These are phyloP conservation scores for Chrysosporium queenslandicum DNA, from an alignment of 2,329 filamentous ascomycete genomes.

Conservation along the genomic window DNA sequence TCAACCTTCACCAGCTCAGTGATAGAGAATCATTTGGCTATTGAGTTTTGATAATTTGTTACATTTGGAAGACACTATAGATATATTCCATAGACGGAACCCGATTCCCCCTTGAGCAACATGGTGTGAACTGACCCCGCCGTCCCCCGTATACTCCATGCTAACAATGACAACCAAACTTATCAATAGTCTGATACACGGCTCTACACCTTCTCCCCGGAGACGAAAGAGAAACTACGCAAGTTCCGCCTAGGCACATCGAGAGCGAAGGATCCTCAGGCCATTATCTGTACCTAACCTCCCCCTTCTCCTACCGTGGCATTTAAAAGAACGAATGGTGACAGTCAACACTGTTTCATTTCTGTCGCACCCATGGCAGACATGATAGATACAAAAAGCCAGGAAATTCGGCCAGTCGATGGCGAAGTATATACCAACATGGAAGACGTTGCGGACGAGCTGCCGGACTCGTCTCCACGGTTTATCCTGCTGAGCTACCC, in stretches of 20 bases:
- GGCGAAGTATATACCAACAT: conserved; percentile 74
- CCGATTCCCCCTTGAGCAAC: no score
- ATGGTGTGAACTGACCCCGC: not conserved
- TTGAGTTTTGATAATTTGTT: not conserved
- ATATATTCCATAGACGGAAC: no score
- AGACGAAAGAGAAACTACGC: conserved; percentile 79
- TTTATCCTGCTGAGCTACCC: conserved; percentile 89
- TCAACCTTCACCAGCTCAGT: not conserved
- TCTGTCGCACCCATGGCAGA: conserved; percentile 46
- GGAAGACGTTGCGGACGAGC: conserved; percentile 70
- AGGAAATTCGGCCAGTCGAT: conserved; percentile 79
- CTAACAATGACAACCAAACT: not conserved
- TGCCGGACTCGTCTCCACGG: conserved; percentile 83
- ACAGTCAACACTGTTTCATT: not conserved
- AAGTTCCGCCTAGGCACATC: conserved; percentile 93
- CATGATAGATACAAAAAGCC: conserved; percentile 76
- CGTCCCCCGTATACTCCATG: not conserved
- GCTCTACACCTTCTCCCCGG: conserved; percentile 83
- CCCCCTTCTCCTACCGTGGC: not conserved
- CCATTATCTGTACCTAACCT: conserved; percentile 70
- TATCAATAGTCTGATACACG: conserved; percentile 67
- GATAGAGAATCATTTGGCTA: not conserved
- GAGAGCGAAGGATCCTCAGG: conserved; percentile 73
- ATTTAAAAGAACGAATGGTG: not conserved
- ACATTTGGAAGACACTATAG: no score